Evolutionary conservation across 202 grass and related monocot species (phyloP), one percentile per base, ranked within the genome.

Genomic region (Schoenoplectus triqueter): DNA sequence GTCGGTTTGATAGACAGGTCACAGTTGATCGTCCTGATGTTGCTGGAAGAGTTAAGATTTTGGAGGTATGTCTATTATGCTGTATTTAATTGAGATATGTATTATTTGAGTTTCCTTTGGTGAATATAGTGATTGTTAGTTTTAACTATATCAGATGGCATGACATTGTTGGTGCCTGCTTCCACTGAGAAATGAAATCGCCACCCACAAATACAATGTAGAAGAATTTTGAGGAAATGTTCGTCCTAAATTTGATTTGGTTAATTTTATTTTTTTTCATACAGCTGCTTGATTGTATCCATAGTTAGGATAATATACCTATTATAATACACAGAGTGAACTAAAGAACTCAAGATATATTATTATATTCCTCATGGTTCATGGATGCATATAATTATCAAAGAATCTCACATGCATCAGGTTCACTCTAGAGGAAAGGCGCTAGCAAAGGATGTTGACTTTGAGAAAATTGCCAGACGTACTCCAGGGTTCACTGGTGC

Each of bases 401-500:
- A 41, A 0, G 44, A 73, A 63, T n/a, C 9, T 66, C 3, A 66
- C 13, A 80, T 82, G 63, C 84, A 63, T 82, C 86, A 98, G 95
- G 95, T 98, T 20, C 93, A 98, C 86, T 98, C 96, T 6, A 87
- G 96, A 94, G 96, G 96, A 71, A 98, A 98, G 41, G 91, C 96
- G 47, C 78, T 98, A 87, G 93, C 89, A 0, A 98, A 98, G 86
- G 93, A 95, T 89, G 93, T 98, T 0, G 96, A 95, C 76, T 98
- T 98, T 81, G 96, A 98, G 21, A 98, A 95, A 84, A 86, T 98
- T 88, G 91, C 96, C 66, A 93, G 96, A 85, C 92, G 96, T 59
- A 98, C 95, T 57, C 96, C 93, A 75, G 96, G 96, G 56, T 98
- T 98, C 88, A 98, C 93, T 19, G 96, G 91, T 84, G 96, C 96